Percentiles rank a stretch among this genome's conserved stretches.
Conservation (phyloP, 768 basidiomycete species). For the Lactifluus pinguis region DNA sequence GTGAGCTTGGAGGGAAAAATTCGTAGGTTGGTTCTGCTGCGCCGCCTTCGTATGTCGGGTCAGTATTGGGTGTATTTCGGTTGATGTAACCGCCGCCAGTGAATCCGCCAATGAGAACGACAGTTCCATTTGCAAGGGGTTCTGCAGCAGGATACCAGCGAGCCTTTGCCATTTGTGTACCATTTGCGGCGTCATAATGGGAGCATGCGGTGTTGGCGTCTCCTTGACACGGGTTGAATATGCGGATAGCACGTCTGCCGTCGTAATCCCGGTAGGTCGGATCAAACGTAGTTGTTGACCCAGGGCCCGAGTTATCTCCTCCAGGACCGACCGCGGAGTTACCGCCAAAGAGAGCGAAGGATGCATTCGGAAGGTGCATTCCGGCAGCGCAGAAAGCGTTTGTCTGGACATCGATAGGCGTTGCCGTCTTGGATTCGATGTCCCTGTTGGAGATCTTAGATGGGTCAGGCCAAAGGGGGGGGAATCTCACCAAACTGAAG, state of each 20-base stretch:
- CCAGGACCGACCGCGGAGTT: slow-evolving; percentile 65
- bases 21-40: slow-evolving; percentile 78
- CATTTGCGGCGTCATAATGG: slow-evolving; percentile 61
- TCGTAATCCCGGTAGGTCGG: slow-evolving; percentile 65
- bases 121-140: slow-evolving; percentile 62
- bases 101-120: slow-evolving; percentile 78
- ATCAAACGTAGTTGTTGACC: slow-evolving; percentile 43
- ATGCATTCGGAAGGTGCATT: slow-evolving; percentile 74
- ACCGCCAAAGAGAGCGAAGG: slow-evolving; percentile 67
- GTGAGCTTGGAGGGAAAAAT: slow-evolving; percentile 61
- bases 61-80: slow-evolving; percentile 58
- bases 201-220: slow-evolving; percentile 43
- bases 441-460: slow-evolving; percentile 37
- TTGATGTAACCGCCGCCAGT: slow-evolving; percentile 74
- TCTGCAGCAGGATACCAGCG: slow-evolving; percentile 80
- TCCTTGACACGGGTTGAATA: slow-evolving; percentile 65
- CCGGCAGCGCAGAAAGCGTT: slow-evolving; percentile 80
- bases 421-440: slow-evolving; percentile 45
- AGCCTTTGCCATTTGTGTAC: slow-evolving; percentile 54
- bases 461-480: background rate
- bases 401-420: slow-evolving; percentile 60
- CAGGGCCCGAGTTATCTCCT: slow-evolving; percentile 43
- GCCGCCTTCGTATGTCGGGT: slow-evolving; percentile 54
- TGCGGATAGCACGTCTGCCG: slow-evolving; percentile 30
- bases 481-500: slow-evolving; percentile 48